Conservation (phyloP, 2,329 filamentous ascomycete genomes). For the Dryadomyces quercus-mongolicae region DNA sequence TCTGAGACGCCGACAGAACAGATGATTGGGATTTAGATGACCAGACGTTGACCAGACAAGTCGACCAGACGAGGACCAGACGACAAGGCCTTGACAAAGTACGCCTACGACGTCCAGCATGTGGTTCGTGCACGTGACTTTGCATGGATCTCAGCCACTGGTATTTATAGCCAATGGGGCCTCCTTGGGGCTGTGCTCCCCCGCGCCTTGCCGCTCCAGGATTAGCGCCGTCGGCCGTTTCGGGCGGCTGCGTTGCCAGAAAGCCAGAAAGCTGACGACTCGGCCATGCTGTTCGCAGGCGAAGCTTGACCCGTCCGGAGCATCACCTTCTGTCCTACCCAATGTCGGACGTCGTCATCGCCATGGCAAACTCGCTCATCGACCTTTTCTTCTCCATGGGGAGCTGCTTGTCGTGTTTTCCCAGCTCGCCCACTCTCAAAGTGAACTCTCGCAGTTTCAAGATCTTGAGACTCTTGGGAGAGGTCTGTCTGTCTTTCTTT, state of each 20-base stretch:
- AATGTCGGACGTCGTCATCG: slow-evolving; percentile 8
- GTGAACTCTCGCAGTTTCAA: slow-evolving; percentile 95
- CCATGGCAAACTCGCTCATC: slow-evolving; percentile 72
- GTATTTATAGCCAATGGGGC: too few relatives aligned
- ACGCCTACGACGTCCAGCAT: too few relatives aligned
- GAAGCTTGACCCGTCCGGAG: too few relatives aligned
- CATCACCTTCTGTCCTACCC: not conserved
- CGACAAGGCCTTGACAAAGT: too few relatives aligned
- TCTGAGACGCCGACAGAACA: too few relatives aligned
- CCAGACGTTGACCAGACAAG: too few relatives aligned
- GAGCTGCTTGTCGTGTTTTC: slow-evolving; percentile 94
- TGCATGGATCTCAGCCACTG: too few relatives aligned
- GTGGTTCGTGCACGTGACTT: too few relatives aligned
- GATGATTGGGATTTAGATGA: too few relatives aligned
- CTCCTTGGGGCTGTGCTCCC: too few relatives aligned
- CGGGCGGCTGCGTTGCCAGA: slow-evolving; percentile 1
- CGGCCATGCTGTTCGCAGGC: not conserved
- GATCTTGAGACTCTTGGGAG: slow-evolving; percentile 83
- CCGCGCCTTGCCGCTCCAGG: too few relatives aligned
- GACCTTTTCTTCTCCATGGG: slow-evolving; percentile 86
- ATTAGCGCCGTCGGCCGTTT: not conserved
- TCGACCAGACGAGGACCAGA: too few relatives aligned
- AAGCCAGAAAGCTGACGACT: not conserved
- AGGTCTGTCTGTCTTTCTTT: slow-evolving; percentile 40
- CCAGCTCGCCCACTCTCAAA: slow-evolving; percentile 83